These are phyloP conservation scores for Alternaria sp. DNA, from an alignment of 2,329 filamentous ascomycete genomes.

Conservation along the genomic window DNA sequence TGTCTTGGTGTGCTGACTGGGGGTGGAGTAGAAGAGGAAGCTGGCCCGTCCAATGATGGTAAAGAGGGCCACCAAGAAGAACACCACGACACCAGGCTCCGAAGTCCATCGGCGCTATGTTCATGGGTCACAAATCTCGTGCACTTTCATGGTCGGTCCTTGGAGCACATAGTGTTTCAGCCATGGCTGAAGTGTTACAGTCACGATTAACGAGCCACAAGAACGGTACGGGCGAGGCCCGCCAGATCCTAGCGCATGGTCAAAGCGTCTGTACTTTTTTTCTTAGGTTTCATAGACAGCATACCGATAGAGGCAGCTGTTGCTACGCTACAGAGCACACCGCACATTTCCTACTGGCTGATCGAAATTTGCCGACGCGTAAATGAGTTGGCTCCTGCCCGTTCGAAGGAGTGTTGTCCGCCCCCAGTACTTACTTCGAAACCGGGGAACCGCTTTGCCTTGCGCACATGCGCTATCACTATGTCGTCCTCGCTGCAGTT, in stretches of 20 bases:
- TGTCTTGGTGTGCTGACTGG: slow-evolving; percentile 27
- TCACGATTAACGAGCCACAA: slow-evolving; percentile 22
- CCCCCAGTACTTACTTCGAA: slow-evolving; percentile 29
- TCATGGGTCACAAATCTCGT: slow-evolving; percentile 28
- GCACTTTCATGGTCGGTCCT: slow-evolving; percentile 15
- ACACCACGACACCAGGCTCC: slow-evolving; percentile 8
- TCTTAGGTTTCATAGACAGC: slow-evolving; percentile 25
- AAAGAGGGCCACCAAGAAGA: slow-evolving; percentile 2
- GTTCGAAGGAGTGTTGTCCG: slow-evolving; percentile 34
- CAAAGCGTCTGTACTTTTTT: slow-evolving; percentile 22
- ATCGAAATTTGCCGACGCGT: slow-evolving; percentile 28
- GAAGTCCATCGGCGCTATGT: slow-evolving; percentile 20
- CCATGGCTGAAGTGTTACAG: slow-evolving; percentile 18
- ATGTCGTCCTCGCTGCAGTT: slow-evolving; percentile 40
- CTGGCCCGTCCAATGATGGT: slow-evolving; percentile 27
- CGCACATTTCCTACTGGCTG: slow-evolving; percentile 28
- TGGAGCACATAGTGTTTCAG: slow-evolving; percentile 28
- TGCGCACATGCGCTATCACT: slow-evolving; percentile 24
- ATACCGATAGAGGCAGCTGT: slow-evolving; percentile 23
- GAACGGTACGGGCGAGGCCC: slow-evolving; percentile 16
- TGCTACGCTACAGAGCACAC: slow-evolving; percentile 19
- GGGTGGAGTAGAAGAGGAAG: slow-evolving; percentile 7
- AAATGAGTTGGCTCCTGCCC: slow-evolving; percentile 41
- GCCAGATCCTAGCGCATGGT: slow-evolving; percentile 15
- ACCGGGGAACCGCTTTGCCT: slow-evolving; percentile 27